These are phyloP conservation scores for Suzukiozyma palmioleophila DNA, from an alignment of 1,139 yeast genomes.

Conservation along the genomic window DNA sequence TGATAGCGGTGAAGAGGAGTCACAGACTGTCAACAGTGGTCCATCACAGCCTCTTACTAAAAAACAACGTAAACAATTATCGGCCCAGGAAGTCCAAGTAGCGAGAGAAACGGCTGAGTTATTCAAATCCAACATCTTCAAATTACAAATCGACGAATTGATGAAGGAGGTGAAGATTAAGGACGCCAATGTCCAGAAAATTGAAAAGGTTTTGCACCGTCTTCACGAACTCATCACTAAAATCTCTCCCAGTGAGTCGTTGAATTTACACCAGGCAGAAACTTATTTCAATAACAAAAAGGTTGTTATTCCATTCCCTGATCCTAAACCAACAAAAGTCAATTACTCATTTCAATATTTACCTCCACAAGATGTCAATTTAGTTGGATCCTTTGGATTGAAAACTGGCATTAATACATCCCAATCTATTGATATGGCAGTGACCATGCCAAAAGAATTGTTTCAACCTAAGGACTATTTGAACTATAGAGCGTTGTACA, in stretches of 20 bases:
- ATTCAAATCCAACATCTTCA: slow-evolving; percentile 91
- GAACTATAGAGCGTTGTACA: slow-evolving; percentile 85
- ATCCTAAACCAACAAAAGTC: slow-evolving; percentile 71
- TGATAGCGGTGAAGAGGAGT: slow-evolving; percentile 12
- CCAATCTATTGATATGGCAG: slow-evolving; percentile 64
- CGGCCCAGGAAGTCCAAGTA: slow-evolving; percentile 83
- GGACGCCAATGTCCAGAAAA: slow-evolving; percentile 58
- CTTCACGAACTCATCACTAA: slow-evolving; percentile 65
- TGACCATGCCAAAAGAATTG: slow-evolving; percentile 72
- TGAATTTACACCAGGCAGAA: slow-evolving; percentile 53
- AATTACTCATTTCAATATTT: slow-evolving; percentile 68
- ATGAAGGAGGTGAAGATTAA: slow-evolving; percentile 73
- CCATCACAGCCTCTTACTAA: slow-evolving; percentile 23
- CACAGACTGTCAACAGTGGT: slow-evolving; percentile 11
- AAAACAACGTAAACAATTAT: slow-evolving; percentile 39
- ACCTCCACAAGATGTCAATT: slow-evolving; percentile 71
- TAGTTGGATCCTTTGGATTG: slow-evolving; percentile 87
- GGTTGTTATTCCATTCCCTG: slow-evolving; percentile 78
- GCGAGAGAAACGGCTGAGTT: slow-evolving; percentile 93
- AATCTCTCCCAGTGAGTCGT: slow-evolving; percentile 51
- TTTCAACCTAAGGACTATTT: slow-evolving; percentile 86
- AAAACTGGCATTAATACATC: slow-evolving; percentile 60
- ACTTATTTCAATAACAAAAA: slow-evolving; percentile 41
- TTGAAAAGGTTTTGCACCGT: slow-evolving; percentile 76
- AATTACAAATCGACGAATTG: slow-evolving; percentile 88